Evolutionary conservation across 2,329 filamentous ascomycete species (phyloP), one percentile per base, ranked within the genome.

Genomic region (Xylaria sp.): DNA sequence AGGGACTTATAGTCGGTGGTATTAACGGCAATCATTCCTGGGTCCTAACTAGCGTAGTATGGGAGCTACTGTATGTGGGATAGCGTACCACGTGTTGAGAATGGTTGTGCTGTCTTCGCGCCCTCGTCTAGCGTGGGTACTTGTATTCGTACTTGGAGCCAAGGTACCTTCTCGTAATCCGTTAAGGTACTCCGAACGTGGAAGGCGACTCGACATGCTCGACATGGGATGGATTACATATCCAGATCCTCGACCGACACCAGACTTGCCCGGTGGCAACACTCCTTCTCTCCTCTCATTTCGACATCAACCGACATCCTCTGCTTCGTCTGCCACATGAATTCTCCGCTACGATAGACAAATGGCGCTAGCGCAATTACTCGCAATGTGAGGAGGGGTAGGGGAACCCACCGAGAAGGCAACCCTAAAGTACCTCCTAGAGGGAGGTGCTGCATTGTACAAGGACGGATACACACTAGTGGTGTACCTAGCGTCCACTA

Each of bases 31-130:
- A 42, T 13, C 37, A 42, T 42, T 5, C 37, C 11, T 42, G 37
- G 37, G 37, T 8, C 37, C 37, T 9, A 42, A 42, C 11, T 42
- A 42, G 37, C 11, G 37, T 42, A 42, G 37, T 42, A 42, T 42
- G 37, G 23, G 37, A 42, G 37, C 37, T 35, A n/a, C 23, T n/a
- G 30, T 7, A 55, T 30, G 19, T 44, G 13, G 42, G 42, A 46
- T 46, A 46, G 42, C 34, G 19, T 42, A 61, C 56, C 59, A 61
- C 56, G 59, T 61, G 59, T 59, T 56, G 23, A 44, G n/a, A 51
- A 59, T 51, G 46, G 44, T 52, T 54, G 37, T 54, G 44, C 59
- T 57, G 44, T 59, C 57, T 39, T 47, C 55, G 37, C n/a, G 5
- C 42, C 13, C 10, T 46, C 13, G 5, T 16, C 11, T 46, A 46